Evolutionary conservation across 2,329 filamentous ascomycete genomes (phyloP), one percentile per base, ranked within the genome.

Genomic region (Colletotrichum orbiculare): DNA sequence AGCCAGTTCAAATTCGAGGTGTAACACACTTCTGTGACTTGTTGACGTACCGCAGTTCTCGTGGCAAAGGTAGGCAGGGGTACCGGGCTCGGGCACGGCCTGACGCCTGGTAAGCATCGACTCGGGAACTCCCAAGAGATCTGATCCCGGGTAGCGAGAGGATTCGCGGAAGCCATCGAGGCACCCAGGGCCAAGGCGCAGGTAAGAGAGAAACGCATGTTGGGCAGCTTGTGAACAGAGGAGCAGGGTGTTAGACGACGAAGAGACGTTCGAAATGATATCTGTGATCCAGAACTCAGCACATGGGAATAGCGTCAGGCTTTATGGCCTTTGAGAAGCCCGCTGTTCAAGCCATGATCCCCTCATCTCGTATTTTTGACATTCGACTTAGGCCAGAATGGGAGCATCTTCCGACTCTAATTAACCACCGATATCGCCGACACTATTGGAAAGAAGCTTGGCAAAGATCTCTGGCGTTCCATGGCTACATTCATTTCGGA

Each of bases 11-110:
- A 5, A 25, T 4, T 25, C 25, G 4, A 2, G 11, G 43, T 3
- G 12, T 13, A 9, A n/a, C 4, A 39, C 33, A 25, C 25, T 25
- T 25, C 25, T 4, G 35, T 10, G 2, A 42, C 2, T 8, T 4
- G 5, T 9, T 8, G 33, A 73, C 79, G 64, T 74, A 84, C 83
- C 82, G 74, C 83, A 85, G 72, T 80, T 79, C 68, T 79, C 77
- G 68, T 85, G 83, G 73, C 83, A 86, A 46, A 83, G 74, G 69
- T 80, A 84, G 7, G 73, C 60, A 4, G 60, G 60, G 0, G 60
- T 64, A 10, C 55, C 60, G 1, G 60, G 39, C 73, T 78, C 17
- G 73, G 77, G 25, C 74, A 54, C 54, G 7, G 39, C 76, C 69
- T 83, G 81, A n/a, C 82, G 80, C 69, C 75, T 78, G 56, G 76